Evolutionary conservation across 768 basidiomycete genomes (phyloP).

Genomic region (Termitomyces sp.): DNA sequence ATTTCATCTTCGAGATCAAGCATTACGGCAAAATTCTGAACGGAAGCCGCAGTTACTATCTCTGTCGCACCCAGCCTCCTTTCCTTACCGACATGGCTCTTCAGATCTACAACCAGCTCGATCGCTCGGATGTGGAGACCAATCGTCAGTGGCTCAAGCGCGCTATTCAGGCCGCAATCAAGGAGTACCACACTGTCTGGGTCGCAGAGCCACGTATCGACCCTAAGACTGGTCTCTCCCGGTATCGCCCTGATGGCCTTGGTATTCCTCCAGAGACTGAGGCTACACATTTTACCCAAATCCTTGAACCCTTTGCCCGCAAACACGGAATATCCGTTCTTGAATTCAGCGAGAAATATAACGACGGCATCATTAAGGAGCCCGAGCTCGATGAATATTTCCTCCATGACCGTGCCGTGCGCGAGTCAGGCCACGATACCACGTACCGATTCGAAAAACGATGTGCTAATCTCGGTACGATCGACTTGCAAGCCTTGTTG

Average conservation of each 20-base stretch:
- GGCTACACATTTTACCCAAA: slow-evolving; percentile 96
- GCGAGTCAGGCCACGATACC: slow-evolving; percentile 95
- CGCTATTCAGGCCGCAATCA: slow-evolving; percentile 95
- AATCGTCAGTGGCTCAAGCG: slow-evolving; percentile 92
- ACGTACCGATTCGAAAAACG: slow-evolving; percentile 97
- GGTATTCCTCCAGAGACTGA: slow-evolving; percentile 99
- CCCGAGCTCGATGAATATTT: slow-evolving; percentile 96
- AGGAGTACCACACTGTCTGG: slow-evolving; percentile 99
- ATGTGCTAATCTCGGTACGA: slow-evolving; percentile 93
- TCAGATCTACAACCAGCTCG: slow-evolving; percentile 95
- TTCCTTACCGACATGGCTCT: slow-evolving; percentile 99
- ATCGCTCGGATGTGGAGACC: slow-evolving; percentile 70
- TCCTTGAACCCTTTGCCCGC: slow-evolving; percentile 89
- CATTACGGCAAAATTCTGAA: slow-evolving; percentile 97
- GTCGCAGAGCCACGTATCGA: slow-evolving; percentile 92
- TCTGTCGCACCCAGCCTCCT: slow-evolving; percentile 93
- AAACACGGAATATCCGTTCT: slow-evolving; percentile 91
- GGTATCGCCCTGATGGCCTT: slow-evolving; percentile 88
- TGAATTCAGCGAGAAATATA: slow-evolving; percentile 97
- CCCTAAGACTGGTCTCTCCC: slow-evolving; percentile 88
- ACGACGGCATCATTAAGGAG: slow-evolving; percentile 75
- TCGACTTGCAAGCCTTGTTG: slow-evolving; percentile 90
- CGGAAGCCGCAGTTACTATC: slow-evolving; percentile 92
- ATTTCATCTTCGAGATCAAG: slow-evolving; percentile 98
- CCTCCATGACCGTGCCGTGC: slow-evolving; percentile 91